Evolutionary conservation across 2,329 filamentous ascomycete species (phyloP), one percentile per base, ranked within the genome.

Genomic region (Verticillium alfalfae): DNA sequence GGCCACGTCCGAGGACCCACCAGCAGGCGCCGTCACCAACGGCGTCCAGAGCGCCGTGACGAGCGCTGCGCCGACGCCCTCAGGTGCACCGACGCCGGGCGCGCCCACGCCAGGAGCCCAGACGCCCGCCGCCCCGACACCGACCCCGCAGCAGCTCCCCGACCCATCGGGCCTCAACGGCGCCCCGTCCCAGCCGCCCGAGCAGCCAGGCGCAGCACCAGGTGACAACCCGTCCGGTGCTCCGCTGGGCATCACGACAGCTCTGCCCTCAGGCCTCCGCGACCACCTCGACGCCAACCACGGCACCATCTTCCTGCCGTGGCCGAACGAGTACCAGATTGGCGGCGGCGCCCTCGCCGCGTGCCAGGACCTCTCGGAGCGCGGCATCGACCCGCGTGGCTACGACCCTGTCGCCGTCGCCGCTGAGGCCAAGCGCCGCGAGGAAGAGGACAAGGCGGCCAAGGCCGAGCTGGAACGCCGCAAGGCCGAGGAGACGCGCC

Each of bases 261-360:
- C 71, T 5, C 77, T 87, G 1, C 84, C 84, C 1, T 76, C 80
- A 37, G 73, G 77, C 59, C 75, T 84, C 63, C 76, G 74, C 59
- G 76, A 77, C 60, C 81, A 79, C 66, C 71, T 86, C 56, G 87
- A 89, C 68, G 83, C 85, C 0, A 73, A 82, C 18, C 80, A 81
- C 9, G 81, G 83, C 10, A 78, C 82, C 41, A 70, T 79, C n/a
- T 96, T 93, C 76, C 82, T 87, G 56, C 91, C 92, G 1, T 96
- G 91, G 91, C 91, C 91, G 0, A 80, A 79, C 34, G 87, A 91
- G 65, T 85, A 88, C 37, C 83, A 86, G 63, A 91, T 95, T 65
- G 83, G 86, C 37, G 77, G 79, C 16, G 91, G 92, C 39, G 87
- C 87, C 1, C 78, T 96, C 52, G 88, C 87, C 0, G 78, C 80